Evolutionary conservation across 495 filamentous ascomycete genomes (phyloP).

Genomic region (Penicillium longicatenatum): DNA sequence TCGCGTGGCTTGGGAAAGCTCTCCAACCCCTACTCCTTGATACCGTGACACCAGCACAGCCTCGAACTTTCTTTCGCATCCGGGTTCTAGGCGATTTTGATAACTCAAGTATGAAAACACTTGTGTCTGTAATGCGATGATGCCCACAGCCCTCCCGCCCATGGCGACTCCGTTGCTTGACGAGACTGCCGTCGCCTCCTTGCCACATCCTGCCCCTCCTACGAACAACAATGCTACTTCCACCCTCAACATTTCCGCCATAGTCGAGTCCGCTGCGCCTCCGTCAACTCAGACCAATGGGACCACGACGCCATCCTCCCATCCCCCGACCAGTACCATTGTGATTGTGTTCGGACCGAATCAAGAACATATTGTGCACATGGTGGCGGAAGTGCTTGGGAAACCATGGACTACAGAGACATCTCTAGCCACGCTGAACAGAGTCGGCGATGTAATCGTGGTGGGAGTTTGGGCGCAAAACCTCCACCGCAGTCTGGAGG

Average conservation of each 20-base stretch:
- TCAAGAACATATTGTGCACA: constrained; percentile 65
- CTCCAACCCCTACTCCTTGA: neutral
- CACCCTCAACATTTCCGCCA: constrained; percentile 11
- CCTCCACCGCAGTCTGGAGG: constrained; percentile 53
- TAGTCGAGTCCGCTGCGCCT: constrained; percentile 10
- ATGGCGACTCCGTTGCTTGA: constrained; percentile 40
- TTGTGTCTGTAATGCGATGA: constrained; percentile 40
- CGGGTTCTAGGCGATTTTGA: neutral
- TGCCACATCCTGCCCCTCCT: neutral
- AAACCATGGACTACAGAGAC: constrained; percentile 61
- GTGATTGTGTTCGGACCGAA: constrained; percentile 62
- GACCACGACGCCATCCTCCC: neutral
- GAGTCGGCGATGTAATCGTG: constrained; percentile 53
- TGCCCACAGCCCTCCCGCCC: constrained; percentile 43
- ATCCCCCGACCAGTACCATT: constrained; percentile 33
- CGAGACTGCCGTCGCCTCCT: constrained; percentile 16
- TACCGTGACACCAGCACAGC: neutral
- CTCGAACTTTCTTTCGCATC: neutral
- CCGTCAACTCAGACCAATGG: constrained; percentile 15
- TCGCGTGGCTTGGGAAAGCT: constrained; percentile 2
- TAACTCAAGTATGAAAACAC: constrained; percentile 32
- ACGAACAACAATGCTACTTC: constrained; percentile 10
- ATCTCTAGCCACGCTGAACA: constrained; percentile 51
- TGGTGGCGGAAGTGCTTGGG: constrained; percentile 69
- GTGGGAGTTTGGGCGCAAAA: constrained; percentile 57